phyloP scores from a whole-genome alignment of 73 alveolate genomes.

The Tetrahymena elliotti region DNA sequence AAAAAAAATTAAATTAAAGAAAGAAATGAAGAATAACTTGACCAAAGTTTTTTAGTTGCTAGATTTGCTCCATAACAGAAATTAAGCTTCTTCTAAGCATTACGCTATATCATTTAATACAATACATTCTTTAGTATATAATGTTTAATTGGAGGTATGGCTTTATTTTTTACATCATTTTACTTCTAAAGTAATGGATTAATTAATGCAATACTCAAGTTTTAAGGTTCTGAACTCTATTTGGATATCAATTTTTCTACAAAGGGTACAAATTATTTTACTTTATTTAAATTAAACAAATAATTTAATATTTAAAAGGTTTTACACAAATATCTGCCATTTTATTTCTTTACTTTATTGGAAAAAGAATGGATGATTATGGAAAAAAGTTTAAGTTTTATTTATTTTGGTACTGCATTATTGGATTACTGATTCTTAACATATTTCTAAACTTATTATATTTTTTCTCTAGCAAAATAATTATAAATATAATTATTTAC shows the following conservation, averaged over 20 bases:
- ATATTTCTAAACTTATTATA: neutral
- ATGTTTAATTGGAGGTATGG: neutral
- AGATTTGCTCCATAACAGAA: neutral
- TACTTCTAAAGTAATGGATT: neutral
- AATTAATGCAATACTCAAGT: neutral
- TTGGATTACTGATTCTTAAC: neutral
- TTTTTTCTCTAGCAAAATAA: neutral
- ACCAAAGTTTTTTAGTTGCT: neutral
- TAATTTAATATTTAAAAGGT: neutral
- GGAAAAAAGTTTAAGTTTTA: neutral
- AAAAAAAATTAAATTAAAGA: neutral
- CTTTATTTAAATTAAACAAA: neutral
- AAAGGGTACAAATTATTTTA: neutral
- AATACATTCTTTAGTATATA: neutral
- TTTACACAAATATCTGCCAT: neutral
- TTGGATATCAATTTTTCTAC: neutral
- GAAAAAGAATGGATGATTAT: neutral
- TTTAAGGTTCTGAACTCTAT: neutral
- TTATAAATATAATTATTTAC: neutral
- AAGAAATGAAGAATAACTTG: neutral
- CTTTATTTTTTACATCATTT: neutral
- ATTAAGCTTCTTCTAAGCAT: neutral
- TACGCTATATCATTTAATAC: neutral
- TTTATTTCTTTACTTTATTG: neutral
- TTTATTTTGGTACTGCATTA: neutral